Evolutionary conservation across 176 grass and related monocot species (phyloP), one percentile per base, ranked within the genome.

Genomic region (Elymus sibiricus): DNA sequence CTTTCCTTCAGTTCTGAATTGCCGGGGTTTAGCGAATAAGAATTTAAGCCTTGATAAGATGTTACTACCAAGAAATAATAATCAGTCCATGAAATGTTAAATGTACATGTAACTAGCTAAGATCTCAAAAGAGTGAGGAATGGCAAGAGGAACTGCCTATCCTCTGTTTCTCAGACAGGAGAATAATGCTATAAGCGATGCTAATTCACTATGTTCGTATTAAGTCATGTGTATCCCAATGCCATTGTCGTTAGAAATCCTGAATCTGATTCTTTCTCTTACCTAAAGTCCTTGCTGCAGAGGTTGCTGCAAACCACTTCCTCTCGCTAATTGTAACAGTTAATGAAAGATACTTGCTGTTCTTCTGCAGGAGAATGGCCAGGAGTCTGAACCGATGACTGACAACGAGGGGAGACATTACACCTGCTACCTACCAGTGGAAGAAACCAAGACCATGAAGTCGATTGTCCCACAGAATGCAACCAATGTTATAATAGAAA

Each of bases 401-500:
- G 92, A 49, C 82, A 93, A 99, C 37, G 89, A 90, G n/a, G 97
- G 97, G 28, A 79, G 77, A 88, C 91, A 70, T 60, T 99, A 91
- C 81, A 83, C 49, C 1, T 96, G 97, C 85, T 96, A 91, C 82
- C 77, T 99, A 83, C 97, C 97, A 35, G 83, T 86, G 15, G 94
- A 96, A 84, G 97, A 99, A 81, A 82, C 84, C 5, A 99, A 91
- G 86, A 86, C 84, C 56, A 86, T 94, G 74, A 95, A 89, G 74
- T 86, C 90, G 17, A 63, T 92, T 74, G 29, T 90, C 71, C 90
- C 64, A 85, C 94, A 96, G 82, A 99, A 99, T 82, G 93, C 90
- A 59, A 94, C 94, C 65, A 99, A 84, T 85, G 21, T 86, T 78
- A 89, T 99, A 22, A 43, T 96, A 86, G 97, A 99, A 86, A 99